Evolutionary conservation across 441 rosid genomes (phyloP).

Genomic region (Gossypium trilobum): DNA sequence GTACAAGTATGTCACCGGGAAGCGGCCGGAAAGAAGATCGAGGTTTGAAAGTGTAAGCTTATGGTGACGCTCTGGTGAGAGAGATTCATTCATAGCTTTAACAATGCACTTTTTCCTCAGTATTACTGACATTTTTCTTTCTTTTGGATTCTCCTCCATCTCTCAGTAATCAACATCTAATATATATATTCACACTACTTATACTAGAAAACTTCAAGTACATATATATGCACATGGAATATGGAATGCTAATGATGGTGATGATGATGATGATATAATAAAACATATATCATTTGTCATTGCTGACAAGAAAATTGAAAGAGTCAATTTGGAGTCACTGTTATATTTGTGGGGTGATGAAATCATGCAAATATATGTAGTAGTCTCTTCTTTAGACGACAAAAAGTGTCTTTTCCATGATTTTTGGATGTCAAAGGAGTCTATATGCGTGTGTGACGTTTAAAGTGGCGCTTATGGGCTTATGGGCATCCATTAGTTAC

Average conservation of each 20-base stretch:
- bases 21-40: slow-evolving; percentile 80
- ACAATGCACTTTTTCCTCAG: slow-evolving; percentile 33
- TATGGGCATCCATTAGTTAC: background rate
- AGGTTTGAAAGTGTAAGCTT: slow-evolving; percentile 52
- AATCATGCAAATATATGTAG: background rate
- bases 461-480: background rate
- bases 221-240: no score
- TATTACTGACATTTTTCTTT: slow-evolving; percentile 31
- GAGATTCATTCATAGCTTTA: slow-evolving; percentile 25
- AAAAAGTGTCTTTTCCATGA: background rate
- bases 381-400: background rate
- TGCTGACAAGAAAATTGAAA: background rate
- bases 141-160: slow-evolving; percentile 15
- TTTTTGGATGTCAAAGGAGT: background rate
- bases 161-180: slow-evolving; percentile 4
- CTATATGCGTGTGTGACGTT: background rate
- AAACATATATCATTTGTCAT: background rate
- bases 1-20: slow-evolving; percentile 70
- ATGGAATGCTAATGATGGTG: background rate
- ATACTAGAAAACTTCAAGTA: no score
- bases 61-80: slow-evolving; percentile 18
- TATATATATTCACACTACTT: no score
- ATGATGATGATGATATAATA: background rate
- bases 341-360: background rate
- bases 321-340: background rate